A percentile compares a stretch with the other conserved stretches of the same genome.
phyloP scores from a whole-genome alignment of 768 basidiomycete species.

The Cyathus striatus region DNA sequence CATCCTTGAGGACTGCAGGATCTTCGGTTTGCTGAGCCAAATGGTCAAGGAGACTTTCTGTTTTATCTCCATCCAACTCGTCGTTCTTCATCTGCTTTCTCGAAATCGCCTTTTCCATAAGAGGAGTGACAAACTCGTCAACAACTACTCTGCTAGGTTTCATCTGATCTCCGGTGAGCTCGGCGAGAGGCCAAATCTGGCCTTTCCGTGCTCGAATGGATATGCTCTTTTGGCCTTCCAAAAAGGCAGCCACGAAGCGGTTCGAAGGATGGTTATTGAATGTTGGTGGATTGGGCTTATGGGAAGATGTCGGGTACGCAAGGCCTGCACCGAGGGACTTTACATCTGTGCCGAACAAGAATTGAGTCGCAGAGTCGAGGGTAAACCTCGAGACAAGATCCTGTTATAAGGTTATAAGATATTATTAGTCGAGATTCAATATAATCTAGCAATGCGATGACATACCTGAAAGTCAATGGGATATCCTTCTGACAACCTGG shows the following conservation, averaged over 20 bases:
- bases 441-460: neutral
- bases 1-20: conserved; percentile 34
- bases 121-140: conserved; percentile 10
- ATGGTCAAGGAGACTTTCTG: conserved; percentile 35
- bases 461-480: conserved; percentile 58
- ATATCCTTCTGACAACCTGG: conserved; percentile 37
- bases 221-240: conserved; percentile 1
- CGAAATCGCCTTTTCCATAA: conserved; percentile 8
- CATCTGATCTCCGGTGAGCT: conserved; percentile 10
- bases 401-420: conserved; percentile 17
- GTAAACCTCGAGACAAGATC: conserved; percentile 49
- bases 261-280: conserved; percentile 9
- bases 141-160: conserved; percentile 4
- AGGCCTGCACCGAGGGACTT: conserved; percentile 43
- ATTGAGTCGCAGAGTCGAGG: conserved; percentile 59
- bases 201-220: conserved; percentile 5
- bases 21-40: conserved; percentile 46
- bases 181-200: conserved; percentile 32
- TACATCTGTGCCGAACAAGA: conserved; percentile 52
- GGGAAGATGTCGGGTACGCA: conserved; percentile 32
- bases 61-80: conserved; percentile 5
- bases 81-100: conserved; percentile 4
- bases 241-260: conserved; percentile 8
- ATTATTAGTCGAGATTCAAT: neutral
- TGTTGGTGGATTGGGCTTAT: conserved; percentile 12